These are phyloP conservation scores for Paraconiothyrium sp. DNA, from an alignment of 2,329 filamentous ascomycete genomes.

Conservation along the genomic window DNA sequence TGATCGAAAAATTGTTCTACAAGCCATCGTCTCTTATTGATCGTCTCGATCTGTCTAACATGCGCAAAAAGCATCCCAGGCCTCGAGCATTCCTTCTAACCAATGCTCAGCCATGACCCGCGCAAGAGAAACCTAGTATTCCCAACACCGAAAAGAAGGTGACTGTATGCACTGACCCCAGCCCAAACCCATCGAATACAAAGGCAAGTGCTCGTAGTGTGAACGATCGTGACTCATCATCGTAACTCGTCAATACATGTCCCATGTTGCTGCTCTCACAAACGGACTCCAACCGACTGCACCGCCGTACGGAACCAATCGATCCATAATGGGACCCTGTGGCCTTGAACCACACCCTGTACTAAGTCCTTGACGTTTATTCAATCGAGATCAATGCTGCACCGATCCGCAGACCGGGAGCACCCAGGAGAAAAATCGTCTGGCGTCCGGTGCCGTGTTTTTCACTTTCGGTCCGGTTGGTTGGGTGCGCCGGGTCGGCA, in stretches of 20 bases:
- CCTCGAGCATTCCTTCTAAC: no score
- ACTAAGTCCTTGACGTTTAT: slow-evolving; percentile 17
- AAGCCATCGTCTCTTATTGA: neutral
- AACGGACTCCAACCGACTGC: neutral
- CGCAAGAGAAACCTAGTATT: no score
- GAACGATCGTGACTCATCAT: neutral
- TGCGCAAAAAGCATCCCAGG: no score
- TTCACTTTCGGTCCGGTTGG: slow-evolving; percentile 5
- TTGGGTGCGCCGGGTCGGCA: neutral
- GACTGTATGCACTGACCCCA: neutral
- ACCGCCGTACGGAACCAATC: neutral
- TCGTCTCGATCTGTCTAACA: neutral
- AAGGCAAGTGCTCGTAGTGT: neutral
- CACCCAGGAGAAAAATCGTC: slow-evolving; percentile 14
- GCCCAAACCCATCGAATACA: neutral
- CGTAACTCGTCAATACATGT: neutral
- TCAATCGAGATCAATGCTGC: slow-evolving; percentile 21
- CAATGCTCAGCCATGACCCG: no score
- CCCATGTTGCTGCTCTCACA: no score
- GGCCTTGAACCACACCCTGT: slow-evolving; percentile 22
- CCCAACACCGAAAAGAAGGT: no score
- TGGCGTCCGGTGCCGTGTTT: slow-evolving; percentile 20
- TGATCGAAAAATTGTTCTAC: neutral
- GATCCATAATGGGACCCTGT: slow-evolving; percentile 13
- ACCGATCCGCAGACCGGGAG: slow-evolving; percentile 17